Conservation (phyloP, 148 eudicot genomes). For the Fagopyrum tataricum region DNA sequence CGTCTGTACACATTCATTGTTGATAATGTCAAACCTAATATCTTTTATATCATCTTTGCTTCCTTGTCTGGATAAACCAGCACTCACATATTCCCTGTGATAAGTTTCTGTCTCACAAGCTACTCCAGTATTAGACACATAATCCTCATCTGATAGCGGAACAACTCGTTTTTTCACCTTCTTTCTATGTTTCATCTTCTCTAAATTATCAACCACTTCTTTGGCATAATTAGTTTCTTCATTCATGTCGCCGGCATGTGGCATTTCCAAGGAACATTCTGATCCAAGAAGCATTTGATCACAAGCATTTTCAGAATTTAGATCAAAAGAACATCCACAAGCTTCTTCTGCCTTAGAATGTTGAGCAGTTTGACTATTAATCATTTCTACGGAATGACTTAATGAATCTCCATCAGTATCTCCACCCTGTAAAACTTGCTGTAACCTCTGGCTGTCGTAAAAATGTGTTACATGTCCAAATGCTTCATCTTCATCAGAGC, state of each 20-base stretch:
- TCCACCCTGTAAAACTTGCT: conserved; percentile 30
- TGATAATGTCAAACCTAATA: conserved; percentile 18
- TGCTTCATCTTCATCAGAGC: conserved; percentile 47
- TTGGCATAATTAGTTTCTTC: conserved; percentile 20
- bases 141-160: conserved; percentile 34
- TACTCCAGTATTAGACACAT: conserved; percentile 10
- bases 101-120: conserved; percentile 15
- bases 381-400: conserved; percentile 13
- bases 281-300: conserved; percentile 13
- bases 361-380: conserved; percentile 18
- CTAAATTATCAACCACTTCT: conserved; percentile 27
- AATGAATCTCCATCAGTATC: conserved; percentile 18
- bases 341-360: conserved; percentile 20
- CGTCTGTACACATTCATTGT: conserved; percentile 9
- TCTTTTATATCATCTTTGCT: conserved; percentile 18
- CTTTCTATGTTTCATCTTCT: conserved; percentile 30
- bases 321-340: conserved; percentile 21
- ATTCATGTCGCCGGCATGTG: conserved; percentile 4
- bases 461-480: conserved; percentile 23
- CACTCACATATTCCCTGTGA: conserved; percentile 19
- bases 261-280: neutral
- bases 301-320: conserved; percentile 22
- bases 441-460: conserved; percentile 26
- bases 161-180: conserved; percentile 47
- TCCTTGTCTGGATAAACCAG: conserved; percentile 15